A percentile compares a stretch with the other conserved stretches of the same genome.
These are phyloP conservation scores for Apiospora pterosperma DNA, from an alignment of 2,329 filamentous ascomycete genomes.

Conservation along the genomic window DNA sequence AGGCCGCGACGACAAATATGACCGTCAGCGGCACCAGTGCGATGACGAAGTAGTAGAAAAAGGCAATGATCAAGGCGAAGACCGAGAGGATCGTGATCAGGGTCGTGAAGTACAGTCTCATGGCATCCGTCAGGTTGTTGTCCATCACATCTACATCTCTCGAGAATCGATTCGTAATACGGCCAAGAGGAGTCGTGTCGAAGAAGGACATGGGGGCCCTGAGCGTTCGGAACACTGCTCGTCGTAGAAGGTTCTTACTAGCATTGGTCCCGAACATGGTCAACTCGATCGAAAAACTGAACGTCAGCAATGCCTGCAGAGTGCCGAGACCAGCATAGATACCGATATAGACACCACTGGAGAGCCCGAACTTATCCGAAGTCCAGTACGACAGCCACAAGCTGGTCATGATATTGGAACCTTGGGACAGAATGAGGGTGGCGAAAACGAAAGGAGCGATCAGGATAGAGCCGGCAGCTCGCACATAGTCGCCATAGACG, in stretches of 20 bases:
- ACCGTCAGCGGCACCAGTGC: slow-evolving; percentile 63
- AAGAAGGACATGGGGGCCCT: slow-evolving; percentile 85
- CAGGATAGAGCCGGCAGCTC: slow-evolving; percentile 67
- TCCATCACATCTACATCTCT: slow-evolving; percentile 97
- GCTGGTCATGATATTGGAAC: slow-evolving; percentile 81
- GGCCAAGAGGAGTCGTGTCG: slow-evolving; percentile 90
- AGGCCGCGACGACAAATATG: slow-evolving; percentile 76
- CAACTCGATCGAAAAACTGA: slow-evolving; percentile 73
- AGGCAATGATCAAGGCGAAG: slow-evolving; percentile 89
- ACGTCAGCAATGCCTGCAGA: slow-evolving; percentile 70
- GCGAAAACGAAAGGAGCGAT: slow-evolving; percentile 62
- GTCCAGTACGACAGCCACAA: slow-evolving; percentile 96
- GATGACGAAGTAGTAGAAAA: slow-evolving; percentile 81
- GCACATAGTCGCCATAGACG: slow-evolving; percentile 75
- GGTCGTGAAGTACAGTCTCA: slow-evolving; percentile 90
- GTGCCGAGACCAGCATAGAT: slow-evolving; percentile 69
- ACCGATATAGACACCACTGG: slow-evolving; percentile 69
- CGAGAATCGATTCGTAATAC: slow-evolving; percentile 95
- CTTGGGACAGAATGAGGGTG: slow-evolving; percentile 70
- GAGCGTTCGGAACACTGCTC: slow-evolving; percentile 75
- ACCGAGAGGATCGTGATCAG: slow-evolving; percentile 78
- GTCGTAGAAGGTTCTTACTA: slow-evolving; percentile 76
- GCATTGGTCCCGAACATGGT: slow-evolving; percentile 78
- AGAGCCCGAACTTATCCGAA: slow-evolving; percentile 67
- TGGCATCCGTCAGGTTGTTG: slow-evolving; percentile 82